Conservation (phyloP, 2,329 filamentous ascomycete species). For the Apiospora koreana region DNA sequence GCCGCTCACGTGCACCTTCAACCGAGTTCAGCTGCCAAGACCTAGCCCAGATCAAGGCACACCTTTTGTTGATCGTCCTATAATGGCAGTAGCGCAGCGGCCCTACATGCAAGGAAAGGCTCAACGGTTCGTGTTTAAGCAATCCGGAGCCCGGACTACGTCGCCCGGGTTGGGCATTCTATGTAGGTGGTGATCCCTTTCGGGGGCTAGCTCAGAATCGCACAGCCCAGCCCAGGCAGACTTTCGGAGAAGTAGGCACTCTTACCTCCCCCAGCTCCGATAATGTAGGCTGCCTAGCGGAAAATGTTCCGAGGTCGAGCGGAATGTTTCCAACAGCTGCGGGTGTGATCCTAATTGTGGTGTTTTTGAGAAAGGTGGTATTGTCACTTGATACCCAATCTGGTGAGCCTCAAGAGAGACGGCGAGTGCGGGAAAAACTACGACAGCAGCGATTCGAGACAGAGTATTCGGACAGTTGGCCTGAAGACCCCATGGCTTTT, state of each 20-base stretch:
- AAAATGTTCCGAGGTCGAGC: neutral
- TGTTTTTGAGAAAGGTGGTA: neutral
- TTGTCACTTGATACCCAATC: neutral
- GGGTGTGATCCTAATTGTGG: neutral
- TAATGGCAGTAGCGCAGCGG: neutral
- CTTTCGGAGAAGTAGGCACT: neutral
- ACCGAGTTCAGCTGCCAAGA: constrained; percentile 1
- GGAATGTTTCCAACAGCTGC: neutral
- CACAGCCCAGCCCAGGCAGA: neutral
- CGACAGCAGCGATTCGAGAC: neutral
- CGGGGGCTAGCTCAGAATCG: neutral
- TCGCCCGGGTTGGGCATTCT: neutral
- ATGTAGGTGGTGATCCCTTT: neutral
- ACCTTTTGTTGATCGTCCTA: neutral
- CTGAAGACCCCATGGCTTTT: neutral
- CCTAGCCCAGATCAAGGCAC: neutral
- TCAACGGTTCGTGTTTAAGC: neutral
- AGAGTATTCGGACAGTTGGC: neutral
- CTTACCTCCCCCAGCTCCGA: neutral
- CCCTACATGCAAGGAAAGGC: neutral
- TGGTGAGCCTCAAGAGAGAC: neutral
- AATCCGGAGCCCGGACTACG: neutral
- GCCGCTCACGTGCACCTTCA: neutral
- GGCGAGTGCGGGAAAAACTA: neutral
- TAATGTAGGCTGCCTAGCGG: neutral